These are phyloP conservation scores for Amoebophrya sp. DNA, from an alignment of 169 alveolate genomes.

Conservation along the genomic window DNA sequence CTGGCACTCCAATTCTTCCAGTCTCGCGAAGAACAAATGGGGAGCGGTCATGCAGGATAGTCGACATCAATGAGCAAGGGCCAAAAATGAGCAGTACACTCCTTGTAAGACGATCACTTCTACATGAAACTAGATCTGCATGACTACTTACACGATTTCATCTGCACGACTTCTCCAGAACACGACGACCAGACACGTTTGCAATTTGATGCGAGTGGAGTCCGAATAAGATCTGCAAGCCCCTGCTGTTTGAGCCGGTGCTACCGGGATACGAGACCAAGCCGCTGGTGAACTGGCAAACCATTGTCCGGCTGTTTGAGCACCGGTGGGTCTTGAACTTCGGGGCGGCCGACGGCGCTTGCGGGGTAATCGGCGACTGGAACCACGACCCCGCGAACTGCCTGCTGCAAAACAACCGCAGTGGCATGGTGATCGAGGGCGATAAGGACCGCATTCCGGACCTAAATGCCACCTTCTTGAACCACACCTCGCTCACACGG, in stretches of 20 bases:
- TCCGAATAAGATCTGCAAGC: not conserved
- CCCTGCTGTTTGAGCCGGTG: not conserved
- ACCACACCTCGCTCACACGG: not conserved
- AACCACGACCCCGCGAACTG: constrained; percentile 22
- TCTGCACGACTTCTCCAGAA: too few species aligned
- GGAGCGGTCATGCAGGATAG: too few species aligned
- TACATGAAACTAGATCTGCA: too few species aligned
- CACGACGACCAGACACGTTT: too few species aligned
- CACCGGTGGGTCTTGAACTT: not conserved
- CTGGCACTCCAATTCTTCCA: too few species aligned
- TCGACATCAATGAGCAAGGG: too few species aligned
- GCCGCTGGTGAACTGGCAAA: not conserved
- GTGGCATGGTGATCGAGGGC: not conserved
- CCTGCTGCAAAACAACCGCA: not conserved
- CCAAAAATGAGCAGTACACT: too few species aligned
- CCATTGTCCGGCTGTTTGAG: not conserved
- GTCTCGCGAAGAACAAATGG: too few species aligned
- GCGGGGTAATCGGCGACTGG: not conserved
- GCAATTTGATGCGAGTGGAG: too few species aligned
- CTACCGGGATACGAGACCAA: not conserved
- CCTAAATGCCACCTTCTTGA: not conserved
- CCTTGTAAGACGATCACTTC: too few species aligned
- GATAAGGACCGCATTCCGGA: not conserved
- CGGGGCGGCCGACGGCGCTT: constrained; percentile 3
- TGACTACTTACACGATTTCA: too few species aligned